phyloP scores from a whole-genome alignment of 306 rosid genomes.

The Rosa multiflora region DNA sequence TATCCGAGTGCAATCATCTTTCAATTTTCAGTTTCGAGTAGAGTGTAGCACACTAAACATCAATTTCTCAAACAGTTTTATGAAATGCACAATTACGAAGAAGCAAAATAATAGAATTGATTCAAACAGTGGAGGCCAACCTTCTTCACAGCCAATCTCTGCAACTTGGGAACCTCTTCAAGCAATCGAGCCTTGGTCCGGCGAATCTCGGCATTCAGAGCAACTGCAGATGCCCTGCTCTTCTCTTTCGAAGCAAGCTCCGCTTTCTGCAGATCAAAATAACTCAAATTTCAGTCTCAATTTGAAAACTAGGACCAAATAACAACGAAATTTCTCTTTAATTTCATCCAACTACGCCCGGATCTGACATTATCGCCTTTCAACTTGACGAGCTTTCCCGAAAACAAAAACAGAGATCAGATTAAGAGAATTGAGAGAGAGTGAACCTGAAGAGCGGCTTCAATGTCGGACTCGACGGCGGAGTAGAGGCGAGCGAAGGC shows the following conservation, averaged over 20 bases:
- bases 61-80: background rate
- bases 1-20: background rate
- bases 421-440: constrained; percentile 3
- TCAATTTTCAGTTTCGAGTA: background rate
- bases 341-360: background rate
- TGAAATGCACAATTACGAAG: background rate
- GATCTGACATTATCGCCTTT: constrained; percentile 10
- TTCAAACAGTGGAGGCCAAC: constrained; percentile 30
- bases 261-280: constrained; percentile 72
- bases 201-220: constrained; percentile 97
- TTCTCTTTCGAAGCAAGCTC: constrained; percentile 85
- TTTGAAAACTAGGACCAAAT: background rate
- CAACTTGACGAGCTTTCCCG: background rate
- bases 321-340: background rate
- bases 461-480: constrained; percentile 73
- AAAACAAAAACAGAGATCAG: constrained; percentile 13
- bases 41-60: background rate
- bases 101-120: constrained; percentile 1
- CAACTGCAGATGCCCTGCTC: constrained; percentile 83
- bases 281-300: background rate
- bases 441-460: constrained; percentile 61
- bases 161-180: constrained; percentile 96
- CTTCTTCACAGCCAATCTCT: constrained; percentile 87
- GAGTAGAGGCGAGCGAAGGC: constrained; percentile 90
- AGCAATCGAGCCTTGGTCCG: constrained; percentile 84